Evolutionary conservation across 495 filamentous ascomycete species (phyloP).

Genomic region (Lepraria neglecta): DNA sequence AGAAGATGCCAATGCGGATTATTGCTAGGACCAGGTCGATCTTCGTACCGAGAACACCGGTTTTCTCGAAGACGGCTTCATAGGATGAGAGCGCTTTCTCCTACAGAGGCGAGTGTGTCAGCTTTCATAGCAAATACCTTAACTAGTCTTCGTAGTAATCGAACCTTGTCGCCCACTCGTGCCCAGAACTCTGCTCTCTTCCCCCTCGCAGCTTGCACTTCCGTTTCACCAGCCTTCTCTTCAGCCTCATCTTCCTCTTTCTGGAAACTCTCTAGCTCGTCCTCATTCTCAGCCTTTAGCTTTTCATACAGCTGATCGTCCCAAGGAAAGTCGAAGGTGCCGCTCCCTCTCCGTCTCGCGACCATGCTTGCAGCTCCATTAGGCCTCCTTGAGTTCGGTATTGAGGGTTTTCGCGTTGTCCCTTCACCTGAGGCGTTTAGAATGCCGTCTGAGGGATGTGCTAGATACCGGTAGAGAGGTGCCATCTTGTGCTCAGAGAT

Average conservation of each 20-base stretch:
- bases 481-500: slow-evolving; percentile 95
- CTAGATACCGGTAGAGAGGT: slow-evolving; percentile 89
- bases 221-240: slow-evolving; percentile 92
- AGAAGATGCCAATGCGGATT: slow-evolving; percentile 92
- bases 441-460: slow-evolving; percentile 87
- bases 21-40: slow-evolving; percentile 95
- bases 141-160: not conserved
- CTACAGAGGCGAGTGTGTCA: slow-evolving; percentile 38
- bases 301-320: slow-evolving; percentile 82
- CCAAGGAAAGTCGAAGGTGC: slow-evolving; percentile 71
- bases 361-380: slow-evolving; percentile 60
- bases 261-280: slow-evolving; percentile 82
- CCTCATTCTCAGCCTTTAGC: slow-evolving; percentile 79
- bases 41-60: slow-evolving; percentile 86
- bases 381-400: slow-evolving; percentile 48
- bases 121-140: not conserved
- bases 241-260: slow-evolving; percentile 93
- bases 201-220: slow-evolving; percentile 83
- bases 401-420: slow-evolving; percentile 51
- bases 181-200: slow-evolving; percentile 96
- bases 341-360: slow-evolving; percentile 55
- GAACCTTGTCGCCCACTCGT: slow-evolving; percentile 88
- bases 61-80: slow-evolving; percentile 91
- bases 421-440: slow-evolving; percentile 73
- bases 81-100: slow-evolving; percentile 88